These are phyloP conservation scores for Tetrahymena thermophila DNA, from an alignment of 73 alveolate species.

Conservation along the genomic window DNA sequence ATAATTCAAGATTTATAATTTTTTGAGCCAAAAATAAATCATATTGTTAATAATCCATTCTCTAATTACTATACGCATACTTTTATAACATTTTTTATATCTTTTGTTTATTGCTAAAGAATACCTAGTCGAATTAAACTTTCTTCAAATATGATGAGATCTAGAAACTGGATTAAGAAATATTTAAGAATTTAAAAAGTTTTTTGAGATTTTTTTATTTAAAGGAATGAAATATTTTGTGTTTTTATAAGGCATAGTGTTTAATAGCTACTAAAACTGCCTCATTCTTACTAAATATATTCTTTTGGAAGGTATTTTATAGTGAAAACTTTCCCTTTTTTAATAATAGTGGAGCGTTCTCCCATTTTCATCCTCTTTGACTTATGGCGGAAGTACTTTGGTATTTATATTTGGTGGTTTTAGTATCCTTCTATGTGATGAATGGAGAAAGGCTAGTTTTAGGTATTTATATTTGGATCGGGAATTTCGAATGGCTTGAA, in stretches of 20 bases:
- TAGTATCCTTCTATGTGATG: background rate
- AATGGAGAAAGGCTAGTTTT: background rate
- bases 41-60: no score
- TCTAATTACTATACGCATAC: no score
- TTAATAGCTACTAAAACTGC: background rate
- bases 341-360: background rate
- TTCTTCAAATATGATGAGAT: background rate
- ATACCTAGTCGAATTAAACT: no score
- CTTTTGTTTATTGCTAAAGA: background rate
- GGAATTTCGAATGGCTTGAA: conserved; percentile 1
- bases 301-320: background rate
- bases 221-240: background rate
- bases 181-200: no score
- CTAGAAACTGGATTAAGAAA: background rate
- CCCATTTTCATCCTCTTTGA: background rate
- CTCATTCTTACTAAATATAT: background rate
- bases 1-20: background rate
- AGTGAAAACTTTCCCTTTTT: background rate
- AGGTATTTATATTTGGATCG: background rate
- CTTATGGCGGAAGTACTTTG: background rate
- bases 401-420: background rate
- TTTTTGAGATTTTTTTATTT: no score
- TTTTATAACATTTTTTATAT: background rate
- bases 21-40: background rate
- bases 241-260: background rate